Conservation (phyloP, 2,329 filamentous ascomycete species). For the Lasiodiplodia citricola region DNA sequence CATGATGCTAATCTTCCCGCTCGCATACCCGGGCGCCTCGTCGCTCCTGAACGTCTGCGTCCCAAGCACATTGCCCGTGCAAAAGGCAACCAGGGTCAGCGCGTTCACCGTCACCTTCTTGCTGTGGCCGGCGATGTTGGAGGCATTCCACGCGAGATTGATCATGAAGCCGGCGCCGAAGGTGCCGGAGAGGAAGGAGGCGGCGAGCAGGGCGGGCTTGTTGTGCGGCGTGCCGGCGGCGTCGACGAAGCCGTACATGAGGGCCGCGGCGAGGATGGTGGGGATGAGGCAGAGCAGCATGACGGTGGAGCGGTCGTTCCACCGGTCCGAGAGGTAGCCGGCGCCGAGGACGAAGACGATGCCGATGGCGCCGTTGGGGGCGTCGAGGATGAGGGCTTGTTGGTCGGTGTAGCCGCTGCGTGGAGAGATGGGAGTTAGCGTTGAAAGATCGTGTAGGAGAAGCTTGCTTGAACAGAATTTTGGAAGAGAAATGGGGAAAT, state of each 20-base stretch:
- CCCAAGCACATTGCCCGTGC: slow-evolving; percentile 52
- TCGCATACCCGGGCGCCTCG: slow-evolving; percentile 49
- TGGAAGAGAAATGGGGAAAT: no score
- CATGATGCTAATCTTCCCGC: slow-evolving; percentile 48
- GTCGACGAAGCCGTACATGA: slow-evolving; percentile 46
- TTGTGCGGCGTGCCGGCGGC: slow-evolving; percentile 38
- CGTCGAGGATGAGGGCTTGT: slow-evolving; percentile 52
- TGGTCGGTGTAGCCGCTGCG: slow-evolving; percentile 47
- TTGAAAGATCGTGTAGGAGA: neutral
- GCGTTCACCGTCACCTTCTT: slow-evolving; percentile 58
- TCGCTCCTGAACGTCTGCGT: slow-evolving; percentile 51
- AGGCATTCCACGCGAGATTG: slow-evolving; percentile 51
- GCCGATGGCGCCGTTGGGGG: slow-evolving; percentile 50
- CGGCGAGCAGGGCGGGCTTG: slow-evolving; percentile 40
- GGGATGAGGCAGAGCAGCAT: slow-evolving; percentile 53
- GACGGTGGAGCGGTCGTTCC: slow-evolving; percentile 41
- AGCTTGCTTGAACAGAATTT: no score
- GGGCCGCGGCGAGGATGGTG: slow-evolving; percentile 52
- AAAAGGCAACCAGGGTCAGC: slow-evolving; percentile 51
- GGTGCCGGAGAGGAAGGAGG: slow-evolving; percentile 42
- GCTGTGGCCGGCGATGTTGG: slow-evolving; percentile 55
- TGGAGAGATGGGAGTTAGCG: neutral
- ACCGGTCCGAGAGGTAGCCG: slow-evolving; percentile 46
- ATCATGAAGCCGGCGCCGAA: slow-evolving; percentile 46
- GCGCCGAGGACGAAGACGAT: slow-evolving; percentile 49